A percentile compares a stretch with the other conserved stretches of the same genome.
Evolutionary conservation across 148 eudicot species (phyloP).

Genomic region (Beta vulgaris): DNA sequence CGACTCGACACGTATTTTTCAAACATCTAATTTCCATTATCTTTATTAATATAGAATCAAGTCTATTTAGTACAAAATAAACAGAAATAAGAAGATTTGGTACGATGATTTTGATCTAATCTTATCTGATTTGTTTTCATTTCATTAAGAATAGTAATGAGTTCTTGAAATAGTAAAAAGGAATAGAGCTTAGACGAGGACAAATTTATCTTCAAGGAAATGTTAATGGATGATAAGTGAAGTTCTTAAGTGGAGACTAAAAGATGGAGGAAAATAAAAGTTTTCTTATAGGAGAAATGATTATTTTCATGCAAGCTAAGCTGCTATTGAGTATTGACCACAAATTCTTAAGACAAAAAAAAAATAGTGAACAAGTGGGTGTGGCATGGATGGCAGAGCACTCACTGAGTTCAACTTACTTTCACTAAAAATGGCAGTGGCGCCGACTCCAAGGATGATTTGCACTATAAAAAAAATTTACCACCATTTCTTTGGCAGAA

Average conservation of each 20-base stretch:
- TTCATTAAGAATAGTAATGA: too few relatives aligned
- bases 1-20: too few relatives aligned
- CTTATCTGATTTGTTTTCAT: too few relatives aligned
- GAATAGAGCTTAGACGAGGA: too few relatives aligned
- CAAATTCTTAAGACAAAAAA: not conserved
- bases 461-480: conserved; percentile 12
- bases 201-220: not conserved
- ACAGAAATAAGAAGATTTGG: too few relatives aligned
- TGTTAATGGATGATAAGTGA: not conserved
- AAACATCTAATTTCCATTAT: too few relatives aligned
- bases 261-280: not conserved
- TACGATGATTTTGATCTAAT: too few relatives aligned
- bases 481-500: not conserved
- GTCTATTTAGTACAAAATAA: too few relatives aligned
- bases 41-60: too few relatives aligned
- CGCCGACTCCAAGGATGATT: conserved; percentile 19
- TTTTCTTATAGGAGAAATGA: not conserved
- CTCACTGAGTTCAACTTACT: not conserved
- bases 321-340: conserved; percentile 1
- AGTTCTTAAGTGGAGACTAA: not conserved
- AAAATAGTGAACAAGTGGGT: conserved; percentile 2
- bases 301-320: not conserved
- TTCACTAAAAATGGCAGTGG: not conserved
- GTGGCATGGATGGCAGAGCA: conserved; percentile 13
- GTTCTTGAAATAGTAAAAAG: too few relatives aligned